A percentile compares a stretch with the other conserved stretches of the same genome.
phyloP scores from a whole-genome alignment of 106 monocot genomes.

The Allium cepa region DNA sequence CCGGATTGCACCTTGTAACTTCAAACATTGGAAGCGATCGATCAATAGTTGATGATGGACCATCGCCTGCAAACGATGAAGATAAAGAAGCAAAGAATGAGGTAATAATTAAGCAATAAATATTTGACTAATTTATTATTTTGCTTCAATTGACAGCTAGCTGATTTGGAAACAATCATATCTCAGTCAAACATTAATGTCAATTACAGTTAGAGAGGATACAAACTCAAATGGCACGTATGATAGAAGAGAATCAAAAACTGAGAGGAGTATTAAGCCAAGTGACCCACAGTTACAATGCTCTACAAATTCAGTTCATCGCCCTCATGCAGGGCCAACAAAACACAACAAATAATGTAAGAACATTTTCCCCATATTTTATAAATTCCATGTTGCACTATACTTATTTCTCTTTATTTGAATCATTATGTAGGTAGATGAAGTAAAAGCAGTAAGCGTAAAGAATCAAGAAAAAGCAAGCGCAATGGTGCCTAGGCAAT shows the following conservation, averaged over 20 bases:
- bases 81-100: constrained; percentile 45
- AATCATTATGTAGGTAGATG: neutral
- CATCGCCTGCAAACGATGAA: constrained; percentile 23
- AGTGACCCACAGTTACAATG: constrained; percentile 51
- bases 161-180: neutral
- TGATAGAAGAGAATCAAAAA: constrained; percentile 74
- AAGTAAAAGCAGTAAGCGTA: neutral
- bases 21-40: constrained; percentile 59
- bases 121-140: too few species aligned
- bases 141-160: neutral
- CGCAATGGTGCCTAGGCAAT: constrained; percentile 54
- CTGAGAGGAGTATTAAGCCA: constrained; percentile 52
- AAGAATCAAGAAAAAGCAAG: neutral
- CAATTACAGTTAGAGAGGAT: neutral
- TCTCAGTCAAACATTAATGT: neutral
- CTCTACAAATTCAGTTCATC: constrained; percentile 60
- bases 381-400: neutral
- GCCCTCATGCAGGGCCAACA: constrained; percentile 33
- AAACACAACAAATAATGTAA: neutral
- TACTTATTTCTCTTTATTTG: neutral
- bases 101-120: constrained; percentile 27
- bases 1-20: constrained; percentile 36
- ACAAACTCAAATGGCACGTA: constrained; percentile 33
- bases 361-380: neutral
- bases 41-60: constrained; percentile 54